Evolutionary conservation across 441 rosid species (phyloP), one percentile per base, ranked within the genome.

Genomic region (Isatis lusitanica): DNA sequence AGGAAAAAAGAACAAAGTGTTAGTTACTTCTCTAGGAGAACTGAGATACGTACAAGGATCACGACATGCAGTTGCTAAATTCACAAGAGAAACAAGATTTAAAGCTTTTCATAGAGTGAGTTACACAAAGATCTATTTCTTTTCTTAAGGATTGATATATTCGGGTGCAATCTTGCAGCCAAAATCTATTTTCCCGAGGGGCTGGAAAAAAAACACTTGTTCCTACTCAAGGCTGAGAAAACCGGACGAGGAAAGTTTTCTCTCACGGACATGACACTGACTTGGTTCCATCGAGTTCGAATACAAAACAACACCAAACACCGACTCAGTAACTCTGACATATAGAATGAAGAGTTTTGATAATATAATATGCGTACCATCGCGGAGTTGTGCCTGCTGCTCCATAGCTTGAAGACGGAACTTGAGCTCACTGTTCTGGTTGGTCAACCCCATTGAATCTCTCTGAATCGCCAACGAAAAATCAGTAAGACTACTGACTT

Each of bases 381-480:
- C 94, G 30, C 97, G 90, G 35, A 94, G 97, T 68, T 89, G 92
- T 58, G 96, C 98, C 63, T 94, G 98, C 81, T 94, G 98, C 68
- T 92, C 97, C 96, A 92, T 88, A 78, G 98, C 97, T 82, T 92
- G 96, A 65, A 94, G 97, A 44, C 97, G 95, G 74, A 92, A 94
- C 83, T 94, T 94, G 78, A 94, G 75, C 78, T 94, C 98, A 57
- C 85, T 90, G 81, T 94, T 94, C 85, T 90, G 93, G 78, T 82
- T 92, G 16, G 94, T 87, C 47, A 94, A 91, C 65, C 97, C 97
- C 52, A 80, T 88, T 43, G 95, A 92, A 70, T 94, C 98, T 81
- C 98, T 89, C 98, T 94, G 83, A 71, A 62, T 13, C 7, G 35
- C 31, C 35, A 46, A 75, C 13, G 31, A 5, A 53, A 58, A 15